These are phyloP conservation scores for Pharnaceum exiguum DNA, from an alignment of 148 eudicot species.

Conservation along the genomic window DNA sequence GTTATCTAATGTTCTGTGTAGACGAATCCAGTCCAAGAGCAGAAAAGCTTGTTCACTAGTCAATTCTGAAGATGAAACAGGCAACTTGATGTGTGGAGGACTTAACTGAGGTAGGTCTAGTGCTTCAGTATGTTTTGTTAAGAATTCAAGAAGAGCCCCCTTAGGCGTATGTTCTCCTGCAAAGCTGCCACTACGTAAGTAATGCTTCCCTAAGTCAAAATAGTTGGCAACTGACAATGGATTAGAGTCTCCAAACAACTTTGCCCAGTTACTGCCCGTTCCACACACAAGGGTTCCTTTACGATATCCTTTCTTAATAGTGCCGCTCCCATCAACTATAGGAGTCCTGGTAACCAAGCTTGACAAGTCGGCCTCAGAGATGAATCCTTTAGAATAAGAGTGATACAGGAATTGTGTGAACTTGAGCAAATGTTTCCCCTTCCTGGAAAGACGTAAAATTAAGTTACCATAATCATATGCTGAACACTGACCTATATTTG, in stretches of 20 bases:
- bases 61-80: background rate
- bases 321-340: constrained; percentile 14
- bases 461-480: constrained; percentile 13
- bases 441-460: background rate
- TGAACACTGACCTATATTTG: background rate
- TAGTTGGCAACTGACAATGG: background rate
- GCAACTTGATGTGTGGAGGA: constrained; percentile 2
- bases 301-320: background rate
- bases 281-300: constrained; percentile 18
- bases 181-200: constrained; percentile 17
- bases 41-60: constrained; percentile 15
- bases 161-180: constrained; percentile 10
- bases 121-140: constrained; percentile 1
- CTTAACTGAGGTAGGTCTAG: background rate
- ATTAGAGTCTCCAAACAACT: constrained; percentile 21
- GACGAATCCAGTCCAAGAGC: constrained; percentile 4
- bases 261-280: constrained; percentile 25
- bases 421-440: constrained; percentile 18
- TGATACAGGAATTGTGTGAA: constrained; percentile 32
- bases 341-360: constrained; percentile 17
- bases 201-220: constrained; percentile 21
- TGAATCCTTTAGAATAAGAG: constrained; percentile 11
- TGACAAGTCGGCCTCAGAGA: constrained; percentile 1
- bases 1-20: background rate
- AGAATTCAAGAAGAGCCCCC: background rate